A percentile compares a stretch with the other conserved stretches of the same genome.
These are phyloP conservation scores for Tuctoria greenei DNA, from an alignment of 176 grass and related monocot species.

Conservation along the genomic window DNA sequence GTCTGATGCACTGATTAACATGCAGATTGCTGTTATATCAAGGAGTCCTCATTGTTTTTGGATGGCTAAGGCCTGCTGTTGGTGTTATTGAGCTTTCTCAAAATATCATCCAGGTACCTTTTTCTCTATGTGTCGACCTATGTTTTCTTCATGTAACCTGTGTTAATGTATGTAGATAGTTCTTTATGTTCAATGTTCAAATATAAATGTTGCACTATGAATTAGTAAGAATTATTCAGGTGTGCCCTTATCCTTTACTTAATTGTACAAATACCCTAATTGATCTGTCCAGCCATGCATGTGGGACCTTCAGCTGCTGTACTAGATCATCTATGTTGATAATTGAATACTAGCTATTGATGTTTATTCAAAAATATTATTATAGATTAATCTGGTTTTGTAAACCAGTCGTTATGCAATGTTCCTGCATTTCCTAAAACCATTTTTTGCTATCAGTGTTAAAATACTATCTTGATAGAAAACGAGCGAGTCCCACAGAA, in stretches of 20 bases:
- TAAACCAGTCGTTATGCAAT: not conserved
- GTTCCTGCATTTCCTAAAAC: too few species aligned
- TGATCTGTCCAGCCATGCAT: not conserved
- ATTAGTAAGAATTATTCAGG: not conserved
- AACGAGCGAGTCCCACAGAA: too few species aligned
- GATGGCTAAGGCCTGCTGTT: constrained; percentile 92
- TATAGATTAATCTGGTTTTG: not conserved
- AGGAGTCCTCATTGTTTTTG: constrained; percentile 70
- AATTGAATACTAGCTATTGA: not conserved
- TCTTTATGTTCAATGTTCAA: too few species aligned
- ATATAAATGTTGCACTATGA: not conserved
- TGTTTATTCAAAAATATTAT: not conserved
- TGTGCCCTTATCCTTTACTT: not conserved
- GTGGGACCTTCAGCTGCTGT: not conserved
- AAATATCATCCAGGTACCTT: constrained; percentile 84
- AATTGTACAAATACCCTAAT: not conserved
- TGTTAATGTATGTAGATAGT: not conserved
- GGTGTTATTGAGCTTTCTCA: constrained; percentile 98
- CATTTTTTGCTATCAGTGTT: too few species aligned
- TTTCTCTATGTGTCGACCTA: not conserved
- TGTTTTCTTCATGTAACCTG: constrained; percentile 7
- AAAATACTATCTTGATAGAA: too few species aligned
- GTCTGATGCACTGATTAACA: not conserved
- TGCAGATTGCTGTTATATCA: constrained; percentile 90
- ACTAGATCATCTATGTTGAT: too few species aligned